Percentiles rank a stretch among this genome's conserved stretches.
These are phyloP conservation scores for Rhodamnia rubescens DNA, from an alignment of 345 rosid genomes.

Conservation along the genomic window DNA sequence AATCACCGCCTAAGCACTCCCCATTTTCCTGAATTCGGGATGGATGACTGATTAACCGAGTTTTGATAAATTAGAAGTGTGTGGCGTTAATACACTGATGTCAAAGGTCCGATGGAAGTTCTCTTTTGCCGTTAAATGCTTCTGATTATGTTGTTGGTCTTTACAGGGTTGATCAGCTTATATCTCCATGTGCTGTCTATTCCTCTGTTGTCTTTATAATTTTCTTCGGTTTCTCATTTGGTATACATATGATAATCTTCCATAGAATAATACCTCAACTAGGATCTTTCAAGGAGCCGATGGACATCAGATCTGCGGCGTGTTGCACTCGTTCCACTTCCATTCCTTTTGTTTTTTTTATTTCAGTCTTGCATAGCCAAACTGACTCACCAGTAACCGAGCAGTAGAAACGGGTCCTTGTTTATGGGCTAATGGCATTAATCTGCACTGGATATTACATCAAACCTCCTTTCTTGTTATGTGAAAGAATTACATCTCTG, in stretches of 20 bases:
- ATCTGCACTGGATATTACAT: not conserved
- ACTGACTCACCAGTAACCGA: not conserved
- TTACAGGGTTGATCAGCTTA: not conserved
- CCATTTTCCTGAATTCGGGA: not conserved
- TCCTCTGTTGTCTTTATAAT: not conserved
- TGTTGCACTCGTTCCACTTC: not conserved
- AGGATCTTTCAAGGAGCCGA: not conserved
- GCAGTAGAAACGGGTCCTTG: not conserved
- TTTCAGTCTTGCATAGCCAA: not conserved
- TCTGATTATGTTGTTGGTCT: not conserved
- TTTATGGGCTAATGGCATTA: not conserved
- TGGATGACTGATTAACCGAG: not conserved
- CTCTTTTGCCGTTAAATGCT: not conserved
- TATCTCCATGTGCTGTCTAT: not conserved
- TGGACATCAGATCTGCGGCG: not conserved
- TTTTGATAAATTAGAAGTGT: not conserved
- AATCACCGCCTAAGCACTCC: not conserved
- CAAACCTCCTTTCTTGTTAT: not conserved
- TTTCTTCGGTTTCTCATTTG: not conserved
- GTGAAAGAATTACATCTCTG: too few relatives aligned
- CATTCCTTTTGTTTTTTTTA: not conserved
- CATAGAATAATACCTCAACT: not conserved
- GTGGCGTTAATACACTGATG: not conserved
- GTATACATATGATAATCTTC: not conserved
- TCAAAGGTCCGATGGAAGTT: not conserved